Base-by-base conservation (phyloP, 192 early-diverging fungal genomes). In the Pecoramyces ruminantium region DNA sequence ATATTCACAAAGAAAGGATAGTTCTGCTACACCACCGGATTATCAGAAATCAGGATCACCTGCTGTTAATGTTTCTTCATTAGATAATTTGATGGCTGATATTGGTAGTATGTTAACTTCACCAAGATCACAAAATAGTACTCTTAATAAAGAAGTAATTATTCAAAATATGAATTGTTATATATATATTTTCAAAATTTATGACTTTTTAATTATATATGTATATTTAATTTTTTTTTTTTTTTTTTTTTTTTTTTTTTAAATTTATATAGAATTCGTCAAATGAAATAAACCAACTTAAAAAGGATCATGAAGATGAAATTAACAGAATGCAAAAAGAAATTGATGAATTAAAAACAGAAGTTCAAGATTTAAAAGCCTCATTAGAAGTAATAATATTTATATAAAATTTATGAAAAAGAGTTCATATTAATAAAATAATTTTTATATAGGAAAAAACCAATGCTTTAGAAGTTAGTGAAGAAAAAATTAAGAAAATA, bases 1-100 rank as follows among this genome's bases (percentile, higher is more conserved):
- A n/a, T 67, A n/a, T n/a, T 67, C 51, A 11, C 51, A 67, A 67
- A 67, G 51, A 67, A 67, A 67, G 17, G 51, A 67, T 11, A 67
- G 51, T 67, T 3, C 51, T 21, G 18, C 17, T 9, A 67, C 51
- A 25, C 51, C 51, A 67, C 21, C 51, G 9, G 51, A 67, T 67
- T 67, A n/a, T n/a, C 21, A 25, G n/a, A 67, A 67, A 21, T 25
- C 17, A 21, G 4, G 2, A 8, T 67, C 51, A 25, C 51, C 51
- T 8, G 51, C 28, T 21, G 81, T 85, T n/a, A 86, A 92, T 79
- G 90, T 89, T 81, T 86, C 88, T 13, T 92, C 90, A 28, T 81
- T 94, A 80, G 93, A 94, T 82, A 91, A 89, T 79, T 83, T 94
- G 30, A 94, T 94, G 93, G 91, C 92, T 8, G 93, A 93, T 82